These are phyloP conservation scores for Ambrosia hybrid DNA, from an alignment of 140 eudicot species.

Conservation along the genomic window DNA sequence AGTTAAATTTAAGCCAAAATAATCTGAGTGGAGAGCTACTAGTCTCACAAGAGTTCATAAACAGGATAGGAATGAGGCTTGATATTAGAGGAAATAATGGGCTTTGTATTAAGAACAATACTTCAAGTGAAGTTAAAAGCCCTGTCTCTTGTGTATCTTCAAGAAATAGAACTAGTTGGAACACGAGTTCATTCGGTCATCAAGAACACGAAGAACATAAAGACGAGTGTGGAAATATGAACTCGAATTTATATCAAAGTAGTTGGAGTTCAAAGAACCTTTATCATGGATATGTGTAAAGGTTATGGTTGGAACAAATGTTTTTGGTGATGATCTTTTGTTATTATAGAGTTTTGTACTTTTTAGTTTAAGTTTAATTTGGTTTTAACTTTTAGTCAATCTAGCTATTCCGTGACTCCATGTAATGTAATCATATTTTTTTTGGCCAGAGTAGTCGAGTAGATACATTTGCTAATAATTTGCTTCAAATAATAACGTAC, in stretches of 20 bases:
- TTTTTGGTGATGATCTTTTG: slow-evolving; percentile 21
- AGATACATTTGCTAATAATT: too few species aligned
- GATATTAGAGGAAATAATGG: slow-evolving; percentile 60
- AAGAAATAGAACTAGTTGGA: slow-evolving; percentile 29
- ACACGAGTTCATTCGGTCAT: slow-evolving; percentile 32
- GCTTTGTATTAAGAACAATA: slow-evolving; percentile 39
- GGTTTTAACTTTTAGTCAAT: too few species aligned
- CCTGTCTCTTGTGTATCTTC: slow-evolving; percentile 26
- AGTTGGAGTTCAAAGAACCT: slow-evolving; percentile 30
- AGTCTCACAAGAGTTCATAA: slow-evolving; percentile 47
- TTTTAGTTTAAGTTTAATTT: too few species aligned
- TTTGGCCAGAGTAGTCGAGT: too few species aligned
- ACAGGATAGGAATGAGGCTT: slow-evolving; percentile 52
- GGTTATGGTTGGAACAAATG: slow-evolving; percentile 14
- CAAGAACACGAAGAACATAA: slow-evolving; percentile 18
- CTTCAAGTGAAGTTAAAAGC: slow-evolving; percentile 21
- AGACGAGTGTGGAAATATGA: slow-evolving; percentile 33
- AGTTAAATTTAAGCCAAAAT: slow-evolving; percentile 57
- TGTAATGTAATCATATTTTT: too few species aligned
- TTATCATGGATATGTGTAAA: slow-evolving; percentile 18
- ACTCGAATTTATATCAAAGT: slow-evolving; percentile 26
- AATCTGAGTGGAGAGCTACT: slow-evolving; percentile 49
- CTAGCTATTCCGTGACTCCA: too few species aligned
- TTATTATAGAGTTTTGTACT: too few species aligned
- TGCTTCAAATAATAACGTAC: neutral